A percentile compares a stretch with the other conserved stretches of the same genome.
Conservation (phyloP, 2,329 filamentous ascomycete genomes). For the Paraconiothyrium brasiliense region DNA sequence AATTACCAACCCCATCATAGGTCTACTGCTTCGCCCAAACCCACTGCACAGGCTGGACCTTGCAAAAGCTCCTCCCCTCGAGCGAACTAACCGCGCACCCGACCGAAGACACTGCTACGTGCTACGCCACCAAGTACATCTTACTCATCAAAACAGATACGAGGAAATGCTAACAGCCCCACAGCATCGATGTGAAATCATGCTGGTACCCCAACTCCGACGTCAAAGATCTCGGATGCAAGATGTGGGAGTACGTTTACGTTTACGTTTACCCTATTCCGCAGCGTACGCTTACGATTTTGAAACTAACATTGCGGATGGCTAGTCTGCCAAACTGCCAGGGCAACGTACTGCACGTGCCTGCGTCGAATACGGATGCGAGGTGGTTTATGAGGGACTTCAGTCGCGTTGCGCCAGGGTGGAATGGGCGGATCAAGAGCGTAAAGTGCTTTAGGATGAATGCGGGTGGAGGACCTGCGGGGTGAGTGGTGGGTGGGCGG, state of each 20-base stretch:
- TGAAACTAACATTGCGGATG: no score
- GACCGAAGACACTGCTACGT: not conserved
- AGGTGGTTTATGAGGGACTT: conserved; percentile 5
- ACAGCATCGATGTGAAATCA: not conserved
- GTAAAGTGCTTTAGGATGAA: conserved; percentile 3
- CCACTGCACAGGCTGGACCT: not conserved
- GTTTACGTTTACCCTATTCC: not conserved
- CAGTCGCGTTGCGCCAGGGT: not conserved
- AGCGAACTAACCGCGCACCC: not conserved
- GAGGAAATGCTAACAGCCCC: no score
- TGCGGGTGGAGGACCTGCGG: not conserved
- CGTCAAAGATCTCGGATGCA: not conserved
- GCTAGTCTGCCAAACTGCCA: not conserved
- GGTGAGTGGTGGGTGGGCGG: not conserved
- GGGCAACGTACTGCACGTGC: conserved; percentile 1
- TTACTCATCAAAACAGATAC: no score
- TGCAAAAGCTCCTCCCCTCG: not conserved
- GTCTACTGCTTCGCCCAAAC: conserved; percentile 6
- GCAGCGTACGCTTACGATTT: not conserved
- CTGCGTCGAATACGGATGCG: not conserved
- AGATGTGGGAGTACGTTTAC: not conserved
- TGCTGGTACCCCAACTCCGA: not conserved
- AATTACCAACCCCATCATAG: not conserved
- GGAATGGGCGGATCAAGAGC: conserved; percentile 1
- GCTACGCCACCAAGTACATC: not conserved